Base-by-base conservation (phyloP, 345 rosid species). In the Capsella bursapastoris region DNA sequence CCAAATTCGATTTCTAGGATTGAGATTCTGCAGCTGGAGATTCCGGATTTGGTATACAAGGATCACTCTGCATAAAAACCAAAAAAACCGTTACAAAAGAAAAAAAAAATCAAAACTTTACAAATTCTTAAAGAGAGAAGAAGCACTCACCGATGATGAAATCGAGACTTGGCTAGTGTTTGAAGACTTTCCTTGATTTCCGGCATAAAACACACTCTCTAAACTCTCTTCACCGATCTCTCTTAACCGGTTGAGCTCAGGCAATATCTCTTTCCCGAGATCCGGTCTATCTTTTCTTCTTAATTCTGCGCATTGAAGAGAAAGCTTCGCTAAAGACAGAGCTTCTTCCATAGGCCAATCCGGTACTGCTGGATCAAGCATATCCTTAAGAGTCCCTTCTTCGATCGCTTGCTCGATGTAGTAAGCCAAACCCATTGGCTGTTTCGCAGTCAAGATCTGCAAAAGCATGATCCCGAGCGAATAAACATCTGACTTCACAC, bases 281-380 rank as follows among this genome's bases (percentile, higher is more conserved):
- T 91, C 98, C 0, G 97, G 98, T 77, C 98, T 81, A 80, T 94
- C 98, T 77, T 88, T 91, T 70, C 97, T 84, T 71, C 96, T 84
- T 58, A 94, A 75, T 67, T 94, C 96, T 0, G 97, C 93, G 63
- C 96, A 90, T 75, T 70, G 76, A 8, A 90, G 77, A 16, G 88
- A 84, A 22, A 90, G 72, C 79, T 87, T 86, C 0, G 95, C 95
- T 3, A 87, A 79, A 61, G 57, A 12, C 49, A 79, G 6, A 40
- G 93, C 82, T 76, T 90, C 96, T 32, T 88, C 95, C 25, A 78
- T 44, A 3, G 98, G 97, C 97, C 98, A 94, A 31, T 94, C 93
- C 8, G 82, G 56, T 65, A 94, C 92, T 0, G 77, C 77, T 13
- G 88, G 91, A 81, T 94, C 98, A 60, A 94, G 81, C 85, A 88